Percentiles rank a stretch among this genome's conserved stretches.
phyloP scores from a whole-genome alignment of 345 rosid genomes.

The Limnanthes douglasii region DNA sequence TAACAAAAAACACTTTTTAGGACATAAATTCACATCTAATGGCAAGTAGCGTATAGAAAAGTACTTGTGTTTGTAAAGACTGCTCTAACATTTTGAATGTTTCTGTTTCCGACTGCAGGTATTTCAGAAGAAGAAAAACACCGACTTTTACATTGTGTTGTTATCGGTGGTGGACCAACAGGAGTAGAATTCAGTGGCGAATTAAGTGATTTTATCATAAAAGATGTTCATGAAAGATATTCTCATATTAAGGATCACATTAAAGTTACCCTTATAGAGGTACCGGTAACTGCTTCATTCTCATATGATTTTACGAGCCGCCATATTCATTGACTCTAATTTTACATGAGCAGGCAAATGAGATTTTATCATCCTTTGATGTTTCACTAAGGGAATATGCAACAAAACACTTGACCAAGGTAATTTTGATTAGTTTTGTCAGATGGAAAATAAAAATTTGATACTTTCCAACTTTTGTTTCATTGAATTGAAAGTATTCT shows the following conservation, averaged over 20 bases:
- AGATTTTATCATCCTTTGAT: constrained; percentile 68
- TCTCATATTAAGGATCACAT: constrained; percentile 62
- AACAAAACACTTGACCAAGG: constrained; percentile 48
- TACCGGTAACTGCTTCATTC: constrained; percentile 7
- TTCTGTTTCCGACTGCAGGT: too few relatives aligned
- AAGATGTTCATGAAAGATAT: constrained; percentile 62
- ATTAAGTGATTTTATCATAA: constrained; percentile 87
- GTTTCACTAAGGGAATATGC: constrained; percentile 52
- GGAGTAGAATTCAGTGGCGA: constrained; percentile 98
- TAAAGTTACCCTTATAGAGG: constrained; percentile 90
- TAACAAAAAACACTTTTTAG: neutral
- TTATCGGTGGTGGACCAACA: constrained; percentile 95
- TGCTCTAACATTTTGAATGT: too few relatives aligned
- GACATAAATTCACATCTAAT: neutral
- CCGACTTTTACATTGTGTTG: constrained; percentile 73
- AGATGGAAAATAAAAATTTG: too few relatives aligned
- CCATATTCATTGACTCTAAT: too few relatives aligned
- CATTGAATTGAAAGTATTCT: neutral
- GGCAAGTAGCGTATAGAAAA: neutral
- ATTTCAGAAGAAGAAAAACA: constrained; percentile 62
- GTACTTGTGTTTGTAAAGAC: too few relatives aligned
- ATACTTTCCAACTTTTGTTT: neutral
- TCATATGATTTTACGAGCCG: too few relatives aligned
- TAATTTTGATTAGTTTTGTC: too few relatives aligned
- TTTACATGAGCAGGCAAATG: constrained; percentile 47